Conservation (phyloP, 352 stramenopile genomes). For the Blastocystis sp. region DNA sequence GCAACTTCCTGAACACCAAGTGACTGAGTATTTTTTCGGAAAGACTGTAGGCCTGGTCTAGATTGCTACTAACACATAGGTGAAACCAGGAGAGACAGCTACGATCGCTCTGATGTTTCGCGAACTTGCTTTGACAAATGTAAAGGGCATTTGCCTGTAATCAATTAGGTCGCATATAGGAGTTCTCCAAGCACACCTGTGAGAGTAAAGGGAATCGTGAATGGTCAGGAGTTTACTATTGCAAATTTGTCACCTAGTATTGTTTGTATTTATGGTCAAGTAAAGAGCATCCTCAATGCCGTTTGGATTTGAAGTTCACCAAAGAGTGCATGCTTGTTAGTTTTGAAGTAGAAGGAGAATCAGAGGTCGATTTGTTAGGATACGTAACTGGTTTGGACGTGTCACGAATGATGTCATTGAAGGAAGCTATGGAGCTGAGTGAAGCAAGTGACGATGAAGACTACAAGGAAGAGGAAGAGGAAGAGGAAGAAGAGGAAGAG, state of each 20-base stretch:
- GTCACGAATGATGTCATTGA: constrained; percentile 11
- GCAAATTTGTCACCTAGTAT: not conserved
- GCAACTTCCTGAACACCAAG: not conserved
- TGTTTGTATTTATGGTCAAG: not conserved
- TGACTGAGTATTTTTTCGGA: constrained; percentile 48
- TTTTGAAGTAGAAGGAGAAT: constrained; percentile 25
- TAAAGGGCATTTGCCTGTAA: not conserved
- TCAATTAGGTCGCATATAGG: not conserved
- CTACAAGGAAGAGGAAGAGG: constrained; percentile 19
- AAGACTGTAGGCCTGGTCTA: not conserved
- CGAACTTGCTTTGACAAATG: constrained; percentile 18
- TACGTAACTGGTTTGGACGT: constrained; percentile 40
- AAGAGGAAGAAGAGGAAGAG: constrained; percentile 49
- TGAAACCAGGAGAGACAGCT: constrained; percentile 22
- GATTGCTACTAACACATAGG: not conserved
- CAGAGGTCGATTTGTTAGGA: constrained; percentile 13
- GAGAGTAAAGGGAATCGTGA: constrained; percentile 41
- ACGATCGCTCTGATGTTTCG: constrained; percentile 43
- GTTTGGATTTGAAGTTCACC: constrained; percentile 18
- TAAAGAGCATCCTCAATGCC: constrained; percentile 15
- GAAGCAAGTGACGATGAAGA: constrained; percentile 35
- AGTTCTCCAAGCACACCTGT: not conserved
- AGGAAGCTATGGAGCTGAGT: constrained; percentile 23
- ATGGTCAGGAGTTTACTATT: constrained; percentile 52
- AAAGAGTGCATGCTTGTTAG: constrained; percentile 38